Base-by-base conservation (phyloP, 2,329 filamentous ascomycete genomes). In the Fusarium stilboides region DNA sequence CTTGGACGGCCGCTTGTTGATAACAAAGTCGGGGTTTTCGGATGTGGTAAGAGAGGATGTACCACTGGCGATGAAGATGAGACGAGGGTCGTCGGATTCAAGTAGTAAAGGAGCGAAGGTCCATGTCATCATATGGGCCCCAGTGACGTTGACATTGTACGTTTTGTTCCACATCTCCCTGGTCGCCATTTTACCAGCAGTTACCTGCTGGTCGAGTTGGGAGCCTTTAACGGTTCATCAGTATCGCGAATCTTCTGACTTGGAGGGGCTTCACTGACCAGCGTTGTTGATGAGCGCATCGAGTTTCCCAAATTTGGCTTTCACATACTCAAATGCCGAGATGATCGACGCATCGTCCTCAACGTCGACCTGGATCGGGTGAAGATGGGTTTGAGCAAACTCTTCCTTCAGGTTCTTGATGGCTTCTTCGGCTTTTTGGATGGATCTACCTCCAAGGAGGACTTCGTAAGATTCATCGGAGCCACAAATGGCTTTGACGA, bases 21-120 rank as follows among this genome's bases (percentile, higher is more conserved):
- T 1, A 3, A n/a, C 20, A 3, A 43, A 26, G 4, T 28, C 14
- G 5, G n/a, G 12, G 9, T 22, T 6, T 4, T 22, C 36, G 6
- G 54, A 36, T 7, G 8, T 22, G 1, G 26, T 9, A 17, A 57
- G 46, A n/a, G 46, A 28, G 4, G 54, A 57, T 36, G 47, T 53
- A 15, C 56, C 39, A 15, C 49, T 55, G 5, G 49, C 33, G 9
- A 58, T 58, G 9, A 58, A 58, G 6, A 58, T 36, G 12, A 55
- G 49, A 3, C 55, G 37, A 6, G 47, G 28, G n/a, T 58, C 37
- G 3, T 10, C 2, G 3, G 22, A 45, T 8, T 44, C 0, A 6
- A 55, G 22, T 5, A 58, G 47, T 8, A 58, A 44, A 9, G 47
- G 49, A 1, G 49, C 47, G 6, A 54, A 45, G 1, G 2, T 33